A percentile compares a stretch with the other conserved stretches of the same genome.
phyloP scores from a whole-genome alignment of 129 eudicot species.

The Kitagawia praeruptora region DNA sequence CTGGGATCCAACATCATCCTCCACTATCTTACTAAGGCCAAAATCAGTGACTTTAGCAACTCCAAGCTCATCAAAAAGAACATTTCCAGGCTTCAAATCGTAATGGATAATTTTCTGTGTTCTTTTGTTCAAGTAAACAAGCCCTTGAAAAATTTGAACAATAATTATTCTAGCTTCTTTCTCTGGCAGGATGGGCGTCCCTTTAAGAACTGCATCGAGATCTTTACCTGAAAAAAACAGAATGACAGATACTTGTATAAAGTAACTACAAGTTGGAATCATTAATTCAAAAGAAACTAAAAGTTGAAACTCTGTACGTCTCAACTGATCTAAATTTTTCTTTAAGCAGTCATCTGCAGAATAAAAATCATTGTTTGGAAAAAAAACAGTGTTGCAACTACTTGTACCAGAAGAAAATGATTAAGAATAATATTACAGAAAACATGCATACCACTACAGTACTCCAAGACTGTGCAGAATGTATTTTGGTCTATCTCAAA shows the following conservation, averaged over 20 bases:
- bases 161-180: constrained; percentile 89
- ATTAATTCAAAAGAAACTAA: neutral
- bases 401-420: neutral
- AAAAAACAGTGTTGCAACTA: neutral
- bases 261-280: neutral
- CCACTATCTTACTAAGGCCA: constrained; percentile 99
- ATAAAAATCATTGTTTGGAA: neutral
- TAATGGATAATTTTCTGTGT: constrained; percentile 89
- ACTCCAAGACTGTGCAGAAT: constrained; percentile 91
- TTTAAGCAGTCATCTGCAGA: neutral
- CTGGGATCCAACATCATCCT: constrained; percentile 97
- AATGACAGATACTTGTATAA: neutral
- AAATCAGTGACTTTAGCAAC: constrained; percentile 97
- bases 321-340: neutral
- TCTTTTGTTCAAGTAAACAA: constrained; percentile 88
- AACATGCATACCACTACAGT: constrained; percentile 66
- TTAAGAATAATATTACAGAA: neutral
- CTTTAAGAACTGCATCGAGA: constrained; percentile 92
- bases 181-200: constrained; percentile 77
- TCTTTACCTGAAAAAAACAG: constrained; percentile 59
- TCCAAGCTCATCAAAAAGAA: constrained; percentile 84
- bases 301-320: neutral
- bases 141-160: constrained; percentile 94
- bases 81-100: constrained; percentile 98
- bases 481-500: constrained; percentile 98